phyloP scores from a whole-genome alignment of 2,329 filamentous ascomycete genomes.

The Penicillium sp. region DNA sequence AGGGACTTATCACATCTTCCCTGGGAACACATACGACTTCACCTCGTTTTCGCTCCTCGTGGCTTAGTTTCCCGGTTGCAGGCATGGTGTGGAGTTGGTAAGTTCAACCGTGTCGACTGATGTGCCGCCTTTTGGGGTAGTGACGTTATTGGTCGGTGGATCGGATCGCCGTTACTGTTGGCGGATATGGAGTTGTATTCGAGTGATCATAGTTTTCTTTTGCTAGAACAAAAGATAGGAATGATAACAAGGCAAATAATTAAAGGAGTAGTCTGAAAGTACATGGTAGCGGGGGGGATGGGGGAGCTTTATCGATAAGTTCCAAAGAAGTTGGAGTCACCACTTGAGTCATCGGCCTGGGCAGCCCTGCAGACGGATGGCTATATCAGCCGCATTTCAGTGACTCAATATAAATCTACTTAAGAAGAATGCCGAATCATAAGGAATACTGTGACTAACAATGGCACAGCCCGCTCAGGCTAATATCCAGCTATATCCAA shows the following conservation, averaged over 20 bases:
- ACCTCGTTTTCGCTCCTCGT: constrained; percentile 73
- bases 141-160: constrained; percentile 21
- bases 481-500: not conserved
- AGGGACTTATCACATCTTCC: not conserved
- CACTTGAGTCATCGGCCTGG: constrained; percentile 21
- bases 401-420: not conserved
- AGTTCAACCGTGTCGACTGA: constrained; percentile 5
- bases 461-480: not conserved
- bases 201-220: constrained; percentile 34
- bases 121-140: constrained; percentile 10
- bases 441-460: constrained; percentile 3
- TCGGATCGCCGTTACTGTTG: constrained; percentile 27
- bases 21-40: constrained; percentile 57
- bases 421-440: not conserved
- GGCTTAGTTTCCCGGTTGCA: constrained; percentile 49
- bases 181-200: constrained; percentile 37
- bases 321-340: constrained; percentile 12
- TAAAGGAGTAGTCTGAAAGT: not conserved
- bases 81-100: constrained; percentile 26
- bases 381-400: not conserved
- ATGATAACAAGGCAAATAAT: not conserved
- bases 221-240: constrained; percentile 3
- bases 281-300: not conserved
- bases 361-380: not conserved
- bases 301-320: constrained; percentile 29